Evolutionary conservation across 1,284 basidiomycete species (phyloP), one percentile per base, ranked within the genome.

Genomic region (Boletus albobrunnescens): DNA sequence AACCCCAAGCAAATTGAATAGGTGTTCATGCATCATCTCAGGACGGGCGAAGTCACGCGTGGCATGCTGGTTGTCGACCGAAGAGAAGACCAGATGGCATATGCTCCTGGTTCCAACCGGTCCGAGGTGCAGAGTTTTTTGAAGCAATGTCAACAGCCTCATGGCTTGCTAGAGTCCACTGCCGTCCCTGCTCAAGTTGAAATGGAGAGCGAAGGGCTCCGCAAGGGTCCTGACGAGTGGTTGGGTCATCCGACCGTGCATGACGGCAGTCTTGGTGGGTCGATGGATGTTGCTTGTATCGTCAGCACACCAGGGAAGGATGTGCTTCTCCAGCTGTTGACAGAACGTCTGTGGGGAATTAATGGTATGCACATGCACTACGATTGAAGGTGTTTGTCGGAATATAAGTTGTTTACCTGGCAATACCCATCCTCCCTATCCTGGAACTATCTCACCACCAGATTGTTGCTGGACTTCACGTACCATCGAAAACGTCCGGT

Each of bases 51-150:
- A 49, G 54, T 84, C 16, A 88, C 86, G 19, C 76, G 85, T 33
- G 87, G 87, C 13, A 87, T 89, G 84, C 69, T 87, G 48, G 82
- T 89, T 13, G 74, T 84, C 7, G 86, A 89, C 58, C 71, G 82
- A 50, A 74, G 87, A 36, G 71, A 71, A n/a, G 81, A 80, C 48
- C 64, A 71, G 49, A 71, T 74, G 14, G 79, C 76, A 6, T 83
- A 85, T 62, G 72, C 77, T 3, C 75, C 77, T 0, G 83, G 83
- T 12, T 70, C 71, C 13, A 87, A 82, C 60, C 78, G 84, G 42
- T 77, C 79, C 3, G 63, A 78, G 48, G 73, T 80, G 3, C 82
- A 87, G 53, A 74, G 73, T 30, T 69, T 76, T 48, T 67, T 80
- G 17, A 73, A 77, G 41, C 67, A 60, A 39, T 63, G 64, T 23